phyloP scores from a whole-genome alignment of 1,284 basidiomycete species.

The Sanguinoderma infundibulare region DNA sequence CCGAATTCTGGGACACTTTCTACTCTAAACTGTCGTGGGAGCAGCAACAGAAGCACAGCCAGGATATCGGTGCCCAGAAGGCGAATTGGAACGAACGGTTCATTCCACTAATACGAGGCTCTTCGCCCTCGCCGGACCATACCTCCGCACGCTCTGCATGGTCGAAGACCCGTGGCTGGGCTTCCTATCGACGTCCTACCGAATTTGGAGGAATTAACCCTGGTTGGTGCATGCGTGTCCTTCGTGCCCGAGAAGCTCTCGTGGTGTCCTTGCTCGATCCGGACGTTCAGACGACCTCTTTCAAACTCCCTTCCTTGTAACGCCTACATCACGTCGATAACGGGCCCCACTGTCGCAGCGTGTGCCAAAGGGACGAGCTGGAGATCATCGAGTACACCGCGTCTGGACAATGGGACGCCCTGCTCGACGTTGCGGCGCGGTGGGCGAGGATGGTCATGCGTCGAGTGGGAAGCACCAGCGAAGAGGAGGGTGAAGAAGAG shows the following conservation, averaged over 20 bases:
- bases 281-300: no score
- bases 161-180: no score
- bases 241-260: no score
- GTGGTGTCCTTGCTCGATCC: no score
- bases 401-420: conserved; percentile 50
- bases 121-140: not conserved
- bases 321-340: no score
- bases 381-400: conserved; percentile 48
- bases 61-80: no score
- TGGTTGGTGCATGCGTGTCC: no score
- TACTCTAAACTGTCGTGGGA: not conserved
- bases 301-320: no score
- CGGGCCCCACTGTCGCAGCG: conserved; percentile 46
- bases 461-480: conserved; percentile 42
- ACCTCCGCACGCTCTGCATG: not conserved
- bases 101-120: not conserved
- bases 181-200: no score
- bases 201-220: no score
- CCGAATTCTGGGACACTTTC: not conserved
- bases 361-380: conserved; percentile 39
- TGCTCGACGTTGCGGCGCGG: conserved; percentile 46
- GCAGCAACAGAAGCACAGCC: not conserved
- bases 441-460: conserved; percentile 45
- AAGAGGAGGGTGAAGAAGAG: conserved; percentile 41
- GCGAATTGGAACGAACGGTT: not conserved